Evolutionary conservation across 169 alveolate species (phyloP).

Genomic region (Amoebophrya sp.): DNA sequence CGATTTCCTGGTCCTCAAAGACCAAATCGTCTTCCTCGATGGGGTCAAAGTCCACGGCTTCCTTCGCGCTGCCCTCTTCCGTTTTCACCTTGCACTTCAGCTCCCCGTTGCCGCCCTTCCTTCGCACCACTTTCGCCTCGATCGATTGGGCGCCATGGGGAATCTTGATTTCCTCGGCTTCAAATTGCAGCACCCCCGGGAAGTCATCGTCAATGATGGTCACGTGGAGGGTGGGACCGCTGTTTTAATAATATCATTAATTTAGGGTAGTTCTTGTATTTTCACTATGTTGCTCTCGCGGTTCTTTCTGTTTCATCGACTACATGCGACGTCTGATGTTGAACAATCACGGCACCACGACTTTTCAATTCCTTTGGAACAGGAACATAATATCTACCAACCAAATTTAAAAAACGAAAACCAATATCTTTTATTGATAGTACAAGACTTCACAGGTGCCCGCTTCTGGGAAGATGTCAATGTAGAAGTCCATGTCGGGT

Average conservation of each 20-base stretch:
- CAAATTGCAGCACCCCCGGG: not conserved
- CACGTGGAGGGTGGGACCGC: constrained; percentile 6
- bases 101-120: not conserved
- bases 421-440: not conserved
- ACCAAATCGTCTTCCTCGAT: not conserved
- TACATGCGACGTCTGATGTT: no score
- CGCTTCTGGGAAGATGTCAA: not conserved
- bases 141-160: not conserved
- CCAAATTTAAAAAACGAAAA: no score
- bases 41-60: not conserved
- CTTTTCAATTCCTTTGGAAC: no score
- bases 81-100: not conserved
- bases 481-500: constrained; percentile 10
- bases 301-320: no score
- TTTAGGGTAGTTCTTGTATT: no score
- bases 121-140: not conserved
- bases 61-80: not conserved
- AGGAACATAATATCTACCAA: no score
- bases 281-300: no score
- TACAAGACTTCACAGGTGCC: not conserved
- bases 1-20: not conserved
- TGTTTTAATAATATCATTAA: not conserved
- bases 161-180: not conserved
- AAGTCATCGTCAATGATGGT: not conserved
- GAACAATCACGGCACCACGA: no score